A percentile compares a stretch with the other conserved stretches of the same genome.
These are phyloP conservation scores for Tanacetum coccineum DNA, from an alignment of 129 eudicot species.

Conservation along the genomic window DNA sequence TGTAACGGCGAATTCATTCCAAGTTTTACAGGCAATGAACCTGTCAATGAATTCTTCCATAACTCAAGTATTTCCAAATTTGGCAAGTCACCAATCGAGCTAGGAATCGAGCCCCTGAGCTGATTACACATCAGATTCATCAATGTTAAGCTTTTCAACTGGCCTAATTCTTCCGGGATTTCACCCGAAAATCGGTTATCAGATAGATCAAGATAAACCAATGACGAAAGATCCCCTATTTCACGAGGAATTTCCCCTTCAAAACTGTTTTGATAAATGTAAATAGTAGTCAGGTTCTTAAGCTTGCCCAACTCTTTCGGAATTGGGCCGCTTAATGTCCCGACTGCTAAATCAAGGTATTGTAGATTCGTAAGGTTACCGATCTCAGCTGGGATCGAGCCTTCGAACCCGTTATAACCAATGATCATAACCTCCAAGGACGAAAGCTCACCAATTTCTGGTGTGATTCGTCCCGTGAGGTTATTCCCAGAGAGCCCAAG, in stretches of 20 bases:
- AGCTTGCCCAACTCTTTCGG: constrained; percentile 69
- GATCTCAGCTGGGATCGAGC: constrained; percentile 64
- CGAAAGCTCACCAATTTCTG: constrained; percentile 53
- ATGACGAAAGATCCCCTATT: constrained; percentile 50
- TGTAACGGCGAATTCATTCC: constrained; percentile 64
- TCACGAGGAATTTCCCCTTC: constrained; percentile 58
- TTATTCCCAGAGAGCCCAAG: constrained; percentile 83
- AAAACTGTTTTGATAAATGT: constrained; percentile 63
- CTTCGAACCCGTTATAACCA: constrained; percentile 75
- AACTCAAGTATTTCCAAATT: constrained; percentile 63
- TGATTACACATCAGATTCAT: constrained; percentile 77
- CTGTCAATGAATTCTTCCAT: constrained; percentile 71
- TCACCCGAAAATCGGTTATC: constrained; percentile 66
- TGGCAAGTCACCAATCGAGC: constrained; percentile 51
- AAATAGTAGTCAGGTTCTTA: constrained; percentile 57
- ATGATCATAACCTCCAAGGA: constrained; percentile 68
- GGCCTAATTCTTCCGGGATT: constrained; percentile 59
- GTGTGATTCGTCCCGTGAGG: constrained; percentile 66
- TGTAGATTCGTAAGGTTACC: constrained; percentile 64
- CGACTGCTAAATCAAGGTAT: constrained; percentile 82
- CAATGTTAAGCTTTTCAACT: constrained; percentile 55
- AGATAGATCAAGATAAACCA: constrained; percentile 63
- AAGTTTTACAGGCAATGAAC: constrained; percentile 61
- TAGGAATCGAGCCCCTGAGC: constrained; percentile 61
- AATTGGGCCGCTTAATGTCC: constrained; percentile 55